Base-by-base conservation (phyloP, 2,329 filamentous ascomycete genomes). In the Fusarium xylarioides region DNA sequence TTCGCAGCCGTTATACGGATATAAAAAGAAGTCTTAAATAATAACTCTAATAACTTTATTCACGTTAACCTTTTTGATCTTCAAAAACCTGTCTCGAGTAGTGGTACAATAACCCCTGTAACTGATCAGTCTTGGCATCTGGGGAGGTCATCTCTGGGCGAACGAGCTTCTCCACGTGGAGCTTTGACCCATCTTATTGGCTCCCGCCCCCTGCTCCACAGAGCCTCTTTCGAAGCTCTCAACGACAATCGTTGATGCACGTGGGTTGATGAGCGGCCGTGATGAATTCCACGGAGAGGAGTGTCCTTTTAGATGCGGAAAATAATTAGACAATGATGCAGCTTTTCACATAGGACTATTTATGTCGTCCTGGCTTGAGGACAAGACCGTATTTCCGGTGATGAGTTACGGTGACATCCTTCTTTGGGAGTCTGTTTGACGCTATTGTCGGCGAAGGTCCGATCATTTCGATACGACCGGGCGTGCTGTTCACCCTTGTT, bases 151-250 rank as follows among this genome's bases (percentile, higher is more conserved):
- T 37, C 43, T 59, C 50, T 70, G 32, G 30, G 43, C 72, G 63
- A 74, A 73, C 71, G 47, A 40, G n/a, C 21, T 21, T 34, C 61
- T 69, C 55, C 72, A 74, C 72, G 72, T 74, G 72, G 59, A 44
- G 19, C 10, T 14, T 7, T 21, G 7, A 4, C 3, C 37, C 18
- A 40, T 64, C 43, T 64, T 2, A 74, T 74, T 74, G 68, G 72
- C 46, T 37, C 35, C 5, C 10, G 6, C 1, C 38, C 34, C 62
- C 32, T 44, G 55, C 9, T 4, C 11, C 0, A 38, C 15, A 70
- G 61, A 74, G 58, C 71, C 55, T 69, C 71, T 40, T 18, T 26
- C 19, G n/a, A n/a, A 60, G 59, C 57, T 37, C 69, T 56, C 63
- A 55, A 74, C 68, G 50, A 70, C 72, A 59, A 66, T 50, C 30